Conservation (phyloP, 1,139 yeast genomes). For the Candida sanyaensis region DNA sequence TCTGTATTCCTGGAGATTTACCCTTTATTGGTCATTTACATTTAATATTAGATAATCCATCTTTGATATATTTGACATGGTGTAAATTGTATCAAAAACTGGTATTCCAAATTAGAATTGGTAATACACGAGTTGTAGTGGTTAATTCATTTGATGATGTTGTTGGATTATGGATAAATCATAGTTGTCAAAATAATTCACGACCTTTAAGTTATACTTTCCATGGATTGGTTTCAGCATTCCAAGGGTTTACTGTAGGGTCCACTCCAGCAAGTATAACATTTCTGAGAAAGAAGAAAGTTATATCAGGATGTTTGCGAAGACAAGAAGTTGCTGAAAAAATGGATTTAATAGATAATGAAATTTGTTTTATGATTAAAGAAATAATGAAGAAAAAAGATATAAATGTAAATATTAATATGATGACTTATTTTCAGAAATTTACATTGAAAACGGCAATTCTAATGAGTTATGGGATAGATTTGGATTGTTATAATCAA, state of each 20-base stretch:
- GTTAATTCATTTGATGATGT: conserved; percentile 65
- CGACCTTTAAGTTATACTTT: conserved; percentile 70
- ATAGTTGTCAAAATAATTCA: conserved; percentile 59
- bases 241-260: conserved; percentile 72
- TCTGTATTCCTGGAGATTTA: conserved; percentile 44
- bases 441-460: conserved; percentile 61
- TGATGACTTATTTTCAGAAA: conserved; percentile 48
- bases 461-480: conserved; percentile 60
- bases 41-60: conserved; percentile 52
- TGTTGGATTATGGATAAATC: conserved; percentile 53
- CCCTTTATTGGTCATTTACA: conserved; percentile 59
- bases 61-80: conserved; percentile 54
- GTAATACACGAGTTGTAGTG: conserved; percentile 56
- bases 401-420: conserved; percentile 32
- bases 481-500: conserved; percentile 43
- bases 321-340: conserved; percentile 46
- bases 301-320: conserved; percentile 53
- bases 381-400: conserved; percentile 23
- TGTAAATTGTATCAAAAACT: conserved; percentile 37
- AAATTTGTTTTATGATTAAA: conserved; percentile 20
- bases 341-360: conserved; percentile 11
- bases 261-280: conserved; percentile 70
- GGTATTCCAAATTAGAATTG: conserved; percentile 65
- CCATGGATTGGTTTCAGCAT: conserved; percentile 62
- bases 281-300: conserved; percentile 54